Percentiles rank a stretch among this genome's conserved stretches.
Conservation (phyloP, 2,329 filamentous ascomycete genomes). For the Kalaharituber pfeilii region DNA sequence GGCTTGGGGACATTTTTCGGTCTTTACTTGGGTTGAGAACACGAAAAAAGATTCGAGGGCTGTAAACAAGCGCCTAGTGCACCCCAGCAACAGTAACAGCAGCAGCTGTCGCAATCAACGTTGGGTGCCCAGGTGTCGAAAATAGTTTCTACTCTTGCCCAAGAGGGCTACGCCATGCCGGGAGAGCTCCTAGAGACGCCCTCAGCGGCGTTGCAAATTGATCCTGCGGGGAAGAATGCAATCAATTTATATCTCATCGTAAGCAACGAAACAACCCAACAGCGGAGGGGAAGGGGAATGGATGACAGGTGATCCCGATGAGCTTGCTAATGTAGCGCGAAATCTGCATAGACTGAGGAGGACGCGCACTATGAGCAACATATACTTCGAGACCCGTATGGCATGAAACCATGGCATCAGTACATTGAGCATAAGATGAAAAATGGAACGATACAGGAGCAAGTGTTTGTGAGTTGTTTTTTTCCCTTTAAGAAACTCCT, state of each 20-base stretch:
- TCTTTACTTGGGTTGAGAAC: too few species aligned
- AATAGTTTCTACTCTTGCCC: background rate
- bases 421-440: conserved; percentile 84
- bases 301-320: background rate
- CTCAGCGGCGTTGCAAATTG: conserved; percentile 21
- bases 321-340: background rate
- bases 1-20: too few species aligned
- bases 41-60: too few species aligned
- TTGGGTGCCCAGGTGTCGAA: conserved; percentile 1
- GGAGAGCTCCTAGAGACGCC: conserved; percentile 28
- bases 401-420: conserved; percentile 82
- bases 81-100: too few species aligned
- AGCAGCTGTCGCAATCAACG: too few species aligned
- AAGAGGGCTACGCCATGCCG: conserved; percentile 25
- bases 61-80: too few species aligned
- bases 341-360: conserved; percentile 47
- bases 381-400: conserved; percentile 59
- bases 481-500: background rate
- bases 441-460: conserved; percentile 69
- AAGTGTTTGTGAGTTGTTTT: conserved; percentile 46
- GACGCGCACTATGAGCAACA: conserved; percentile 96
- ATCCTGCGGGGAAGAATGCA: conserved; percentile 8
- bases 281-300: background rate
- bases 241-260: conserved; percentile 21
- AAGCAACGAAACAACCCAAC: background rate